Evolutionary conservation across 2,329 filamentous ascomycete genomes (phyloP), one percentile per base, ranked within the genome.

Genomic region (Trichoderma lentiforme): DNA sequence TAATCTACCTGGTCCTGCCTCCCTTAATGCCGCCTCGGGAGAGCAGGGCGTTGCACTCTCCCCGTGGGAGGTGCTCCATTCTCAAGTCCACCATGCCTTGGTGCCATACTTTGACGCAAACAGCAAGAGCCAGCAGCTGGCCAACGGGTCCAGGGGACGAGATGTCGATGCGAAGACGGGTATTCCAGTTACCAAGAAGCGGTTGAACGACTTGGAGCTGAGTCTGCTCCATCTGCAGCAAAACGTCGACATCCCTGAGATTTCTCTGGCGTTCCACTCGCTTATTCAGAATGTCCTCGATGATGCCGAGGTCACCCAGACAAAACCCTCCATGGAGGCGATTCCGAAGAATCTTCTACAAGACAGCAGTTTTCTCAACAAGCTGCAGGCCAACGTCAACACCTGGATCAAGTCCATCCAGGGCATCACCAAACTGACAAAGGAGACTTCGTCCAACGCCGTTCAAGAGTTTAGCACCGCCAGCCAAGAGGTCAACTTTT

Each of bases 401-500:
- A 91, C 92, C 74, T 99, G 96, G 96, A 99, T 99, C 84, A 97
- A 97, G 84, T 97, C 95, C 12, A 99, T 99, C 75, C 95, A 98
- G 81, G 92, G 92, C 62, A 97, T 98, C 76, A 99, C 96, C 51
- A 97, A 97, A 83, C 92, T 97, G 85, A 93, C 94, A 53, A 91
- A 94, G 78, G 96, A 99, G 77, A 90, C 93, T 1, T 85, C 86
- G 5, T 88, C 85, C 80, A 91, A 80, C 86, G 88, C 75, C 87
- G 82, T 81, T 70, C 83, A 84, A 73, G 83, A 85, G 71, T 84
- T 85, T 72, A 85, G 83, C 76, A 97, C 94, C 26, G 96, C 96
- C 36, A 95, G 93, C 71, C 96, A 98, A 81, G 96, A 99, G 82
- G 97, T 99, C 81, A 98, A 98, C 81, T 99, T 99, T 79, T 99